Conservation (phyloP, 1,139 yeast species). For the Wickerhamomyces sp. region DNA sequence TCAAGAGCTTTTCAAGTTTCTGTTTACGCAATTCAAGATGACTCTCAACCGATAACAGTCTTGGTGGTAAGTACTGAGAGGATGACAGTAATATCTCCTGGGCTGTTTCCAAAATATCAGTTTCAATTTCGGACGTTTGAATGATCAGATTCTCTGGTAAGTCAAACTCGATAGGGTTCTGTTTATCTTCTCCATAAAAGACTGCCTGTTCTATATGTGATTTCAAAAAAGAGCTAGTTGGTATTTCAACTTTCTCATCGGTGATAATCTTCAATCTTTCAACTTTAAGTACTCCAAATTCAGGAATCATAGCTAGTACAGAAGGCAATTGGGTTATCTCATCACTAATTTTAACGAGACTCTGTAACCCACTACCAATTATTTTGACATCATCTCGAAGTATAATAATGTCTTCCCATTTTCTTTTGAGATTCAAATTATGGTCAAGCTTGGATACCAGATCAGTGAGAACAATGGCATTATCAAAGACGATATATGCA, state of each 20-base stretch:
- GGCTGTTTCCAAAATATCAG: slow-evolving; percentile 46
- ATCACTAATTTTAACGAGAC: slow-evolving; percentile 19
- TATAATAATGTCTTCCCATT: slow-evolving; percentile 77
- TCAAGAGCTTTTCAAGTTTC: slow-evolving; percentile 25
- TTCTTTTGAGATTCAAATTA: slow-evolving; percentile 36
- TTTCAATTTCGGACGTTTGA: slow-evolving; percentile 37
- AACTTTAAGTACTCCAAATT: slow-evolving; percentile 60
- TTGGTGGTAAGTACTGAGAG: slow-evolving; percentile 41
- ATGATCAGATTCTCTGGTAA: slow-evolving; percentile 33
- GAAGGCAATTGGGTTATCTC: slow-evolving; percentile 32
- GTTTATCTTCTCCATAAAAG: slow-evolving; percentile 35
- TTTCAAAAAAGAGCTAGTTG: slow-evolving; percentile 42
- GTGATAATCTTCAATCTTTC: slow-evolving; percentile 33
- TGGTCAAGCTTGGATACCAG: slow-evolving; percentile 47
- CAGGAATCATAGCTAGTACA: slow-evolving; percentile 51
- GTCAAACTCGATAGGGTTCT: slow-evolving; percentile 56
- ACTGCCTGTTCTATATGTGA: slow-evolving; percentile 82
- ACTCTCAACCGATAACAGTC: slow-evolving; percentile 37
- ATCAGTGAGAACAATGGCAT: slow-evolving; percentile 64
- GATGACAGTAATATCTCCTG: slow-evolving; percentile 51
- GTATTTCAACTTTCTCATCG: slow-evolving; percentile 10
- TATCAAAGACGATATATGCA: slow-evolving; percentile 58
- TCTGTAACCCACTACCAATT: slow-evolving; percentile 58
- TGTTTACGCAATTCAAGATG: slow-evolving; percentile 40
- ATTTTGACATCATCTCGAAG: slow-evolving; percentile 51